Evolutionary conservation across 768 basidiomycete genomes (phyloP), one percentile per base, ranked within the genome.

Genomic region (Russula olivacea): DNA sequence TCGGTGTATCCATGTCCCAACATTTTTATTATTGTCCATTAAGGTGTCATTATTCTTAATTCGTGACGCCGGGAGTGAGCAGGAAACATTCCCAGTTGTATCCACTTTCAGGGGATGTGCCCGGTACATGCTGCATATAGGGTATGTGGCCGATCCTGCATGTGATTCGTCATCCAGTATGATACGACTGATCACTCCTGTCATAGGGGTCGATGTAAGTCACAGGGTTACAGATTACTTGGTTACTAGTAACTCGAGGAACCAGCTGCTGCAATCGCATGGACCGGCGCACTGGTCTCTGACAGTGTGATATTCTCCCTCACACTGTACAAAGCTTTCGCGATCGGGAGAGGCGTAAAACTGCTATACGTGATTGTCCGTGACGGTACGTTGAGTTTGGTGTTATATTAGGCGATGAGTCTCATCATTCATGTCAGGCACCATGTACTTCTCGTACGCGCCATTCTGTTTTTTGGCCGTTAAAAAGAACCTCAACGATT

Each of bases 391-490:
- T 55, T 25, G 7, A 41, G 38, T 14, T 38, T 2, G 25, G 23
- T 8, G 4, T 21, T 21, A 12, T 9, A 7, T 15, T 23, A 17
- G 10, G 14, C 48, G 36, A n/a, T 12, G 21, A 34, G 15, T 6
- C 38, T 56, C 2, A 64, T 21, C n/a, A 12, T 40, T 14, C 48
- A 19, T 34, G 19, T 4, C 34, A 64, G 63, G 63, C 7, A 28
- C 63, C 41, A 60, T 64, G 34, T 64, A 64, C 49, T 64, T 43
- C 41, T 64, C 58, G 63, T 64, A 51, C 14, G 63, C 6, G 17
- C 2, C 30, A 17, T 51, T 50, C 23, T 9, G 7, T n/a, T 23
- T 36, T 12, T 25, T 53, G 19, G 3, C 41, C 28, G 32, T 43
- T 38, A 45, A 12, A 36, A 43, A 17, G 21, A 25, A 15, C 7